A percentile compares a stretch with the other conserved stretches of the same genome.
Evolutionary conservation across 2,329 filamentous ascomycete species (phyloP).

Genomic region (Elsinoe perseae): DNA sequence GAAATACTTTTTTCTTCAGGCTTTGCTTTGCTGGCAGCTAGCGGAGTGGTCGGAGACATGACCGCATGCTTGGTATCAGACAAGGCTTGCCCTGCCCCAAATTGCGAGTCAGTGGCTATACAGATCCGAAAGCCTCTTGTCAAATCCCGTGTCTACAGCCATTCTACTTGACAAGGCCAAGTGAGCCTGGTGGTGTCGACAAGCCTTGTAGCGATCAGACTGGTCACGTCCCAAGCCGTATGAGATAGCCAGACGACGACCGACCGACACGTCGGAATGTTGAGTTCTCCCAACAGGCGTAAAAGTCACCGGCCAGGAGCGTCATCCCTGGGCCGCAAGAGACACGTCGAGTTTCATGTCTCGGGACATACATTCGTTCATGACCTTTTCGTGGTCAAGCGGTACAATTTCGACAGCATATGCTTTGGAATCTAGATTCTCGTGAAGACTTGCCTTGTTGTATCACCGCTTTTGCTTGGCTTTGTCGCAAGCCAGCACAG

Average conservation of each 20-base stretch:
- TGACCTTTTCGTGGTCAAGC: background rate
- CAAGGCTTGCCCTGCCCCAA: background rate
- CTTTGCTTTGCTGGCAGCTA: background rate
- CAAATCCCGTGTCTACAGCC: background rate
- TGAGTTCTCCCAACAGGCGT: background rate
- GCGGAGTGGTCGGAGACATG: background rate
- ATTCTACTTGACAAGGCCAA: background rate
- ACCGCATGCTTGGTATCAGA: background rate
- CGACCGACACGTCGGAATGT: background rate
- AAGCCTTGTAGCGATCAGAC: background rate
- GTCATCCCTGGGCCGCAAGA: background rate
- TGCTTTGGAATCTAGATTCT: background rate
- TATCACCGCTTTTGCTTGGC: background rate
- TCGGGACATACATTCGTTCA: background rate
- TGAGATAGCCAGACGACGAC: too few relatives aligned
- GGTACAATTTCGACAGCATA: background rate
- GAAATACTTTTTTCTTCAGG: background rate
- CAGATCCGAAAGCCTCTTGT: background rate
- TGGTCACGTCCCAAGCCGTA: background rate
- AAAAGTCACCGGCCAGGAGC: background rate
- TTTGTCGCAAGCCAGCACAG: background rate
- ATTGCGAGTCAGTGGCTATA: background rate
- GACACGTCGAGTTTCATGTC: constrained; percentile 11
- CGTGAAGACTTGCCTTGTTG: background rate
- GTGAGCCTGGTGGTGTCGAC: background rate